Base-by-base conservation (phyloP, 73 alveolate species). In the Tetrahymena elliotti region DNA sequence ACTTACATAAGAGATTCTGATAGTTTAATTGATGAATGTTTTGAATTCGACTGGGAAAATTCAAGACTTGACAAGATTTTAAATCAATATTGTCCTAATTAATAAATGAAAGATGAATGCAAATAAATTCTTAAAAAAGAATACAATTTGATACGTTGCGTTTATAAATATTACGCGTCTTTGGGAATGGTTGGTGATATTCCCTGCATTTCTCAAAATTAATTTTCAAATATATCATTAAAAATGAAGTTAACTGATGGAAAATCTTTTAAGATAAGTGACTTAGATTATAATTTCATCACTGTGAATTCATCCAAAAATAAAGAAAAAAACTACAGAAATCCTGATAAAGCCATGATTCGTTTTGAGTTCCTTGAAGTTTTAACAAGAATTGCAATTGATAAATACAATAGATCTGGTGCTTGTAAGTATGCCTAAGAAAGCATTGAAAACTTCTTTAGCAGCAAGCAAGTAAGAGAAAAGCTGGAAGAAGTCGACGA, bases 41-140 rank as follows among this genome's bases (percentile, higher is more conserved):
- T 98, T 97, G 99, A 98, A 83, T 98, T 93, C 93, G 99, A 98
- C 94, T 98, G 99, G 99, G 88, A 68, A 18, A 68, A 68, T 31
- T 68, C 88, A 2, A 68, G 88, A 68, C 36, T 68, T 27, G 88
- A 68, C n/a, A 68, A 68, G 22, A 31, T 68, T n/a, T 68, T 68
- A 31, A 68, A 31, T n/a, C 11, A 68, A 27, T 68, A 68, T 68
- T 68, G 88, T 11, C 16, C 3, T 16, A 68, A n/a, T 16, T 68
- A 68, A 31, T 68, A 68, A 68, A 68, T 68, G 88, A 68, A 68
- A 31, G 88, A 68, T 31, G 34, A 68, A 3, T 68, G 88, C 36
- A 95, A 94, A 53, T 84, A 93, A n/a, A 94, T 96, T 52, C 52
- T 96, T 33, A 38, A 34, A 52, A 22, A 36, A 40, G 38, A 36